Base-by-base conservation (phyloP, 2,329 filamentous ascomycete genomes). In the Cladophialophora bantiana region DNA sequence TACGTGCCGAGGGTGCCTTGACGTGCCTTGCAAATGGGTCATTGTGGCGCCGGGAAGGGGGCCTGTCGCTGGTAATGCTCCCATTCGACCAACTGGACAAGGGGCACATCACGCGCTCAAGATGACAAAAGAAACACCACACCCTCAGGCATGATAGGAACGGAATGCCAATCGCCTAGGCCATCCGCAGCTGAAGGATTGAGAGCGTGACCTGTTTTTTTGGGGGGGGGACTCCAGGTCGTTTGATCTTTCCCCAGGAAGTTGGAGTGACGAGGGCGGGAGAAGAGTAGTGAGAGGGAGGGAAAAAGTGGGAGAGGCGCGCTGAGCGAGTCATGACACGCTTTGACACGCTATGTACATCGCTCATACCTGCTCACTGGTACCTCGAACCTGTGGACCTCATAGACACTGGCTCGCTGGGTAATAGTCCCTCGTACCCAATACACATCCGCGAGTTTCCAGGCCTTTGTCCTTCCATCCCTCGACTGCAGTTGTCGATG, bases 101-200 rank as follows among this genome's bases (percentile, higher is more conserved):
- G 38, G 59, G 38, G 26, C 10, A 53, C 52, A 61, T 61, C 59
- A 61, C 59, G 59, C 59, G 59, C 59, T 20, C 59, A 61, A 18
- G 4, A 15, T 50, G 57, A 59, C 50, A 59, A 50, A 42, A 50
- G 42, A 42, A 59, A 18, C 57, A 45, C 35, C 42, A 50, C 57
- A 59, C 40, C 57, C 45, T 34, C 40, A 59, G 32, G 18, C 15
- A 40, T 35, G 18, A 20, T 26, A 18, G 31, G 38, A 59, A 35
- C 48, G 34, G 56, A 59, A 35, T 59, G 34, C 56, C 56, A 59
- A 48, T 59, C 56, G 26, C 26, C 40, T 48, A 12, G 38, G 40
- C 38, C 56, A 38, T 18, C 56, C 56, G 42, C 56, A 59, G 40
- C 42, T 59, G 57, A 59, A 48, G 13, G 15, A 20, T 59, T 59